A percentile compares a stretch with the other conserved stretches of the same genome.
Evolutionary conservation across 352 stramenopile species (phyloP).

Genomic region (Globisporangium lucens): DNA sequence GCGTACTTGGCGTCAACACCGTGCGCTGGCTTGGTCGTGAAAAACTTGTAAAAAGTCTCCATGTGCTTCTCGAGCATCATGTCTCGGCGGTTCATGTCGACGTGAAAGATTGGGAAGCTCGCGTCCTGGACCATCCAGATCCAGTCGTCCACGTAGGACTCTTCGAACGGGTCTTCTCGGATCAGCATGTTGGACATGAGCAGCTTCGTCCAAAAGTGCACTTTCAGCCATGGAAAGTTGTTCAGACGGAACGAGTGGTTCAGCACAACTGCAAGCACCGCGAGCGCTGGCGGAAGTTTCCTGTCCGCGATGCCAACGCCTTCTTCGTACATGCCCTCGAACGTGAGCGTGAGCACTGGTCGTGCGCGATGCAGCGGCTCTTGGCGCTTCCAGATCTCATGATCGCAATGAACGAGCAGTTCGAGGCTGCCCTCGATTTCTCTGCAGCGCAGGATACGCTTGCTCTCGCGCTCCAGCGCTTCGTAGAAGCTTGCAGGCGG

Average conservation of each 20-base stretch:
- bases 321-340: not conserved
- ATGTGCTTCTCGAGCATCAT: not conserved
- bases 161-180: not conserved
- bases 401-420: not conserved
- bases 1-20: not conserved
- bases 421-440: not conserved
- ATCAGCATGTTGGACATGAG: conserved; percentile 3
- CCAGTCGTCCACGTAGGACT: conserved; percentile 3
- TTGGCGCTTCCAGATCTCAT: not conserved
- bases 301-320: not conserved
- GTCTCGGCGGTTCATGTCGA: not conserved
- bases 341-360: not conserved
- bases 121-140: not conserved
- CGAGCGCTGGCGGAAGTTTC: not conserved
- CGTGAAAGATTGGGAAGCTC: not conserved
- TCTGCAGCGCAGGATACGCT: not conserved
- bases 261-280: not conserved
- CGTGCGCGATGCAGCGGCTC: not conserved
- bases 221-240: not conserved
- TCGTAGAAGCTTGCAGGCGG: not conserved
- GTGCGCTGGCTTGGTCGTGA: not conserved
- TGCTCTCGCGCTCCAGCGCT: not conserved
- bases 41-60: not conserved
- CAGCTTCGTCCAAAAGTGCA: not conserved
- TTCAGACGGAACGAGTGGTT: not conserved